Evolutionary conservation across 345 rosid species (phyloP).

Genomic region (Angophora floribunda): DNA sequence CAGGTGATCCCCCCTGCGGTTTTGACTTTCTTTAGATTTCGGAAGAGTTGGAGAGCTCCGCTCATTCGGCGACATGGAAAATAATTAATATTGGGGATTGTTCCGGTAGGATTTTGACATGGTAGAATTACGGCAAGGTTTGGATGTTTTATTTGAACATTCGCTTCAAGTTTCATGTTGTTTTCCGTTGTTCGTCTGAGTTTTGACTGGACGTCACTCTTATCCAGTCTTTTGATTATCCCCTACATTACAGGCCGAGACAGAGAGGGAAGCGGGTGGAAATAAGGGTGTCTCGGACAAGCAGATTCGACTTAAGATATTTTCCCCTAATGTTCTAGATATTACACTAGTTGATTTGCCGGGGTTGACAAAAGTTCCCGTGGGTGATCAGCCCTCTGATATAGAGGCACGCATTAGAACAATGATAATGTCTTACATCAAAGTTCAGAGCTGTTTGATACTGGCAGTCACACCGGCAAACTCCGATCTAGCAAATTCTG

Average conservation of each 20-base stretch:
- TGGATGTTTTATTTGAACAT: not conserved
- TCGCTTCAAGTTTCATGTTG: not conserved
- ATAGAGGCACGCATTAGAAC: constrained; percentile 94
- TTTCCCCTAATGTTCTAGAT: constrained; percentile 89
- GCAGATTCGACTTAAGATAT: constrained; percentile 81
- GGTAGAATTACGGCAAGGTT: not conserved
- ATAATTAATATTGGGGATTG: not conserved
- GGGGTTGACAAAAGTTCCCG: constrained; percentile 93
- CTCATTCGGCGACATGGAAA: not conserved
- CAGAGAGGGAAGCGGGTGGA: constrained; percentile 73
- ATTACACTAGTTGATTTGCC: constrained; percentile 95
- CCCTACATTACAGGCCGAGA: constrained; percentile 52
- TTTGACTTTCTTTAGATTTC: not conserved
- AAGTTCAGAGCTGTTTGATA: constrained; percentile 75
- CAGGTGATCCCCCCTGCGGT: constrained; percentile 27
- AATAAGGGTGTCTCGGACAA: constrained; percentile 93
- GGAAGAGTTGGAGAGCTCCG: not conserved
- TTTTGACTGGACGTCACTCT: not conserved
- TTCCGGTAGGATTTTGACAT: not conserved
- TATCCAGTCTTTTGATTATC: not conserved
- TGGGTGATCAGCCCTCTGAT: constrained; percentile 93
- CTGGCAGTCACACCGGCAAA: constrained; percentile 90
- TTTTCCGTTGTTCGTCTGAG: not conserved
- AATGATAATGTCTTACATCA: constrained; percentile 92
- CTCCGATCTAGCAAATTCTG: constrained; percentile 91